Evolutionary conservation across 2,329 filamentous ascomycete species (phyloP).

Genomic region (Aspergillus sp.): DNA sequence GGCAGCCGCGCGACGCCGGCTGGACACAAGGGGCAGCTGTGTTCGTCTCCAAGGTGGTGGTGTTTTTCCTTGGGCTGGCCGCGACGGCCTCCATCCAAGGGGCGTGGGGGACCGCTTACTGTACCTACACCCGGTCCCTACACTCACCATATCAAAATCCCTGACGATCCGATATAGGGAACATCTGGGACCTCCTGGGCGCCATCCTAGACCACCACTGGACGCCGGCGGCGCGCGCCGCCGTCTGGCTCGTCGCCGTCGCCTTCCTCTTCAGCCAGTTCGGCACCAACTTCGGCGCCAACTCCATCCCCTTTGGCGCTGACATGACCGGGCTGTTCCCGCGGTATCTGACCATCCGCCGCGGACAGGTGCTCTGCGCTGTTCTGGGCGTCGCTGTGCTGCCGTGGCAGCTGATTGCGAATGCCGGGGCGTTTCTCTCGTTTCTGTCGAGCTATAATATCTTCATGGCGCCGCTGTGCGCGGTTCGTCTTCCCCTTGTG

Average conservation of each 20-base stretch:
- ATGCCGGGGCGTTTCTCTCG: conserved; percentile 22
- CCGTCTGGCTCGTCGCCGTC: conserved; percentile 7
- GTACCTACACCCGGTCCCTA: no score
- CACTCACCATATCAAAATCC: no score
- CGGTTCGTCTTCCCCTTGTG: not conserved
- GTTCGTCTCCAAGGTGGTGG: no score
- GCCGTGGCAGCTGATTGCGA: conserved; percentile 27
- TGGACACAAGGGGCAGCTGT: no score
- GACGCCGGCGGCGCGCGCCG: not conserved
- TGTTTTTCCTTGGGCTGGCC: no score
- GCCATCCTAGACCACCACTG: conserved; percentile 6
- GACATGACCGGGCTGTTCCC: conserved; percentile 18
- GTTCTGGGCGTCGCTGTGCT: conserved; percentile 19
- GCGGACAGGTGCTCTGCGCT: conserved; percentile 19
- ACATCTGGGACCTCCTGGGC: conserved; percentile 9
- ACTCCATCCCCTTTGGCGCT: conserved; percentile 7
- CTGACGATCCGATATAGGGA: no score
- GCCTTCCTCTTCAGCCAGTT: conserved; percentile 8
- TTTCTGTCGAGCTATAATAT: conserved; percentile 27
- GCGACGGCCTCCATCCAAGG: no score
- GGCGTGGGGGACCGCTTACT: no score
- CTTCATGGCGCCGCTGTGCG: conserved; percentile 24
- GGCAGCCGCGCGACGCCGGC: no score
- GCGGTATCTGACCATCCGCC: conserved; percentile 16
- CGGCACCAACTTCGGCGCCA: conserved; percentile 5